Evolutionary conservation across 1,284 basidiomycete species (phyloP), one percentile per base, ranked within the genome.

Genomic region (Coriolopsis trogii): DNA sequence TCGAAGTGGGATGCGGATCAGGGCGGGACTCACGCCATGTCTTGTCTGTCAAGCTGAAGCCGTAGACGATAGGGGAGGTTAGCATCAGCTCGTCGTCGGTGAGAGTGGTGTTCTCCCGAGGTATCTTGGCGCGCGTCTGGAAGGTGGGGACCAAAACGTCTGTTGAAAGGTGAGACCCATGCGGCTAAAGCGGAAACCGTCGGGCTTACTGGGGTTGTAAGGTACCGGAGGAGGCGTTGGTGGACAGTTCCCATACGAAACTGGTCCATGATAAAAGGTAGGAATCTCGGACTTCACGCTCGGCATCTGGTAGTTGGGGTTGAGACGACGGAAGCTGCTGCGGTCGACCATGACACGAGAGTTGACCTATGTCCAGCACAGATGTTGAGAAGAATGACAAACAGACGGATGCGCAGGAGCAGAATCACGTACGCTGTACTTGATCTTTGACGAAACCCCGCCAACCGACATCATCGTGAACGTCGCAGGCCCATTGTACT

Each of bases 31-130:
- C 60, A 81, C 82, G 65, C 82, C 82, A 85, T 7, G 75, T 59
- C 59, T 84, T 83, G 56, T 82, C 82, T 2, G 69, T 56, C 36
- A 84, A 67, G 61, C 78, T 81, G 65, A 84, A 86, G 0, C 81
- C 82, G 52, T 78, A 81, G 0, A 84, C 73, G 36, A 79, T 66
- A 0, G 81, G 76, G 3, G 82, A 72, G 0, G 79, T 69, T 10
- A 85, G 63, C 23, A 83, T 67, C 13, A 82, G 64, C 30, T 82
- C 77, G 24, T 81, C 75, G 0, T 80, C 77, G 0, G 70, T 67
- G 34, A 81, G 57, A 23, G 78, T 72, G 4, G 61, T 25, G 12
- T 46, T 39, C 10, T 53, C 46, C 23, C 55, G 33, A 25, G 37
- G 40, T 7, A 25, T 15, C 21, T 51, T 59, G 2, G 39, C 41